Conservation (phyloP, 371 early-diverging fungal species). For the Actinomortierella wolfii region DNA sequence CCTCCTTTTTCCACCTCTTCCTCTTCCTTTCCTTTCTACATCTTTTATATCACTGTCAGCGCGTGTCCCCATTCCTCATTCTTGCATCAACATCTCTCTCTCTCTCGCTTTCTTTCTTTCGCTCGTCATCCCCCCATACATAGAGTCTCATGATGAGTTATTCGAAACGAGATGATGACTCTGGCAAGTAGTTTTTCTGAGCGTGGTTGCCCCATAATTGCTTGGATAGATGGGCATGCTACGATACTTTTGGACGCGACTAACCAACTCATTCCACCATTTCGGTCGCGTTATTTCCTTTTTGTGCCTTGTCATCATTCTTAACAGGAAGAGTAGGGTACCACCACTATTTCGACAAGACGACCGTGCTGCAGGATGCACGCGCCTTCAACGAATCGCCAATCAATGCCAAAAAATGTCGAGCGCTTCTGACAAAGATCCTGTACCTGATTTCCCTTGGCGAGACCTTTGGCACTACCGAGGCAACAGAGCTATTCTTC, state of each 20-base stretch:
- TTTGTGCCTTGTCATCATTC: not conserved
- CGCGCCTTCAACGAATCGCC: slow-evolving; percentile 96
- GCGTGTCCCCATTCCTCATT: not conserved
- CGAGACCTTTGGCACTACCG: slow-evolving; percentile 86
- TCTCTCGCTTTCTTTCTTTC: slow-evolving; percentile 2
- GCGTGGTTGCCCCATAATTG: too few species aligned
- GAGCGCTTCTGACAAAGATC: slow-evolving; percentile 90
- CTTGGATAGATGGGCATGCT: not conserved
- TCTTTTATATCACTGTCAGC: not conserved
- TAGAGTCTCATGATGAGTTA: slow-evolving; percentile 59
- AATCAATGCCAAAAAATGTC: slow-evolving; percentile 93
- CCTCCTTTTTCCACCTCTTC: not conserved
- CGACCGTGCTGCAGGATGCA: slow-evolving; percentile 94
- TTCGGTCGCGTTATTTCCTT: not conserved
- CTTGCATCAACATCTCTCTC: slow-evolving; percentile 3
- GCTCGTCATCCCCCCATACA: slow-evolving; percentile 1
- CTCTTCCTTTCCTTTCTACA: not conserved
- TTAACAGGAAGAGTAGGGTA: slow-evolving; percentile 39
- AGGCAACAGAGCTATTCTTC: slow-evolving; percentile 98
- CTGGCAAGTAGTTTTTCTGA: slow-evolving; percentile 35
- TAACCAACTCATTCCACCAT: not conserved
- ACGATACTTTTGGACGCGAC: not conserved
- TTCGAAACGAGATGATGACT: slow-evolving; percentile 65
- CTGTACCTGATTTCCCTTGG: slow-evolving; percentile 90
- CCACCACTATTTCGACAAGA: slow-evolving; percentile 77